A percentile compares a stretch with the other conserved stretches of the same genome.
phyloP scores from a whole-genome alignment of 768 basidiomycete species.

The Hypholoma fasciculare region DNA sequence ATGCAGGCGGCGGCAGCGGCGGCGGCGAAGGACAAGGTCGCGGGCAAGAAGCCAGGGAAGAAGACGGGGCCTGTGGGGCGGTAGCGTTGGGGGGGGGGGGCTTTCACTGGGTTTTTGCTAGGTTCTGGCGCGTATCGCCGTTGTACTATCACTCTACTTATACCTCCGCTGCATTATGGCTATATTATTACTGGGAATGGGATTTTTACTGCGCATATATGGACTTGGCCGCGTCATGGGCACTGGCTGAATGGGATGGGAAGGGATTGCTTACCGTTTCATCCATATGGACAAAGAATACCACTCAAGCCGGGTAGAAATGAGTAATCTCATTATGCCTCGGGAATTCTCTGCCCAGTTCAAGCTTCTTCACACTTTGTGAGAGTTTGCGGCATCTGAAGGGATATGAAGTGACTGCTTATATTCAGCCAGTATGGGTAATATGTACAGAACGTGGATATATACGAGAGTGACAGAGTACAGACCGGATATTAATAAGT shows the following conservation, averaged over 20 bases:
- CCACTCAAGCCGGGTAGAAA: no score
- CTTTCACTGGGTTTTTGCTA: not conserved
- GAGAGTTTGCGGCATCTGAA: no score
- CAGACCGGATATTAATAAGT: not conserved
- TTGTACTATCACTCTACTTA: conserved; percentile 7
- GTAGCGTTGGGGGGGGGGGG: not conserved
- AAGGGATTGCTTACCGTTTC: no score
- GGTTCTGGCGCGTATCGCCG: not conserved
- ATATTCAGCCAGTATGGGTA: not conserved
- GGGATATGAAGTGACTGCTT: no score
- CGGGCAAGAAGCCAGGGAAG: not conserved
- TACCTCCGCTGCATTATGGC: not conserved
- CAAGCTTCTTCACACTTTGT: no score
- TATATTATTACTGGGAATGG: not conserved
- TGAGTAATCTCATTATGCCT: no score
- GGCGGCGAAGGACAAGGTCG: conserved; percentile 4
- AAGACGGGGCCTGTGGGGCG: conserved; percentile 1
- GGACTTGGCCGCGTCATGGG: no score
- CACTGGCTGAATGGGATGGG: no score
- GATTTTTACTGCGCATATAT: not conserved
- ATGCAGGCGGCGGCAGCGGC: conserved; percentile 7
- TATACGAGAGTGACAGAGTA: not conserved
- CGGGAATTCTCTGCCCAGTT: no score
- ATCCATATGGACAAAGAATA: no score
- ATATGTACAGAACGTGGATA: not conserved